These are phyloP conservation scores for Carex littledalei DNA, from an alignment of 176 grass and related monocot species.

Conservation along the genomic window DNA sequence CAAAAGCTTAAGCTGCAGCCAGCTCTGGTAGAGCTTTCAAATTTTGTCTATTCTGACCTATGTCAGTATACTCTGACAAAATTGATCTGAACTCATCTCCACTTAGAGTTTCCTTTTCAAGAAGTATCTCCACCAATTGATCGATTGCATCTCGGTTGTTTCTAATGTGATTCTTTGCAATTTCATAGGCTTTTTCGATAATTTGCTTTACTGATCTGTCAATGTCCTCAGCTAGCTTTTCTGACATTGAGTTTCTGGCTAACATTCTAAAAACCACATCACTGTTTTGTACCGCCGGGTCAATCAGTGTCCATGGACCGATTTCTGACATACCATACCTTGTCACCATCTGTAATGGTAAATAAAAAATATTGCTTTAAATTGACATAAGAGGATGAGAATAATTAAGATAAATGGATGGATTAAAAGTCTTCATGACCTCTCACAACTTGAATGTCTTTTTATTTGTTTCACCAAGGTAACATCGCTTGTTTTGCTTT, in stretches of 20 bases:
- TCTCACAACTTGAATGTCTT: too few species aligned
- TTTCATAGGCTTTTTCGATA: slow-evolving; percentile 44
- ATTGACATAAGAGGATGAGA: not conserved
- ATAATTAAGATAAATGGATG: too few species aligned
- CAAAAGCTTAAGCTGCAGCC: slow-evolving; percentile 36
- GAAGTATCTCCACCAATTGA: slow-evolving; percentile 62
- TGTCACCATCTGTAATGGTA: slow-evolving; percentile 54
- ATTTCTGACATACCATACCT: slow-evolving; percentile 83
- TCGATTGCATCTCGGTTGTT: slow-evolving; percentile 60
- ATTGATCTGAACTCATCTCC: slow-evolving; percentile 70
- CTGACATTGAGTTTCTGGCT: slow-evolving; percentile 55
- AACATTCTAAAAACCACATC: slow-evolving; percentile 79
- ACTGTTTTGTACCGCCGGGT: slow-evolving; percentile 45
- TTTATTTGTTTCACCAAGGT: too few species aligned
- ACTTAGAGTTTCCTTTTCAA: slow-evolving; percentile 74
- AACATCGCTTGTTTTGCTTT: too few species aligned
- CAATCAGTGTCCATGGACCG: slow-evolving; percentile 50
- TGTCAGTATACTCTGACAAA: slow-evolving; percentile 53
- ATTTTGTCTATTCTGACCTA: slow-evolving; percentile 27
- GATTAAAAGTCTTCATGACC: too few species aligned
- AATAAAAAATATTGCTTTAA: not conserved
- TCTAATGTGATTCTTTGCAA: slow-evolving; percentile 57
- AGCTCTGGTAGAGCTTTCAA: slow-evolving; percentile 21
- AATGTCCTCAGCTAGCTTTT: slow-evolving; percentile 75
- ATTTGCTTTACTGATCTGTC: slow-evolving; percentile 54